phyloP scores from a whole-genome alignment of 2,329 filamentous ascomycete genomes.

The Penicillium fuscoglaucum region DNA sequence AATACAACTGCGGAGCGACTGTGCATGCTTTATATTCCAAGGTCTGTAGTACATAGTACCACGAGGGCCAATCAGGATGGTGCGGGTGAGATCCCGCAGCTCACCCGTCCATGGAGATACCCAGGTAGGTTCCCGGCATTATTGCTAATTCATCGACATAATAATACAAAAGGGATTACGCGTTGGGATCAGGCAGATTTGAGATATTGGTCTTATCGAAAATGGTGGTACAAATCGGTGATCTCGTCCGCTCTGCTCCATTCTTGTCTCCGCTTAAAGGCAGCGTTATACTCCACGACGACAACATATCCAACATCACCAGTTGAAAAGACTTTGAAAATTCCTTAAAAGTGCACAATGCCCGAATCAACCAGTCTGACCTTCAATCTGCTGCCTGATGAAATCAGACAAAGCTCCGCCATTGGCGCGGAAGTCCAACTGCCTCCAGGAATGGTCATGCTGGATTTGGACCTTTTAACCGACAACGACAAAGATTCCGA shows the following conservation, averaged over 20 bases:
- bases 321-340: not conserved
- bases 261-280: not conserved
- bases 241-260: not conserved
- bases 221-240: not conserved
- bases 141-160: not conserved
- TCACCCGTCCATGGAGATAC: not conserved
- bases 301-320: not conserved
- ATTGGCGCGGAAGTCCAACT: slow-evolving; percentile 11
- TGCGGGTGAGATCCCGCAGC: not conserved
- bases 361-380: slow-evolving; percentile 3
- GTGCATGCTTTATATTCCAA: too few species aligned
- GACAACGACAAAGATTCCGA: slow-evolving; percentile 9
- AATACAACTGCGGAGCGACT: too few species aligned
- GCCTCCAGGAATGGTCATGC: slow-evolving; percentile 5
- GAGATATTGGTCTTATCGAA: not conserved
- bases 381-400: slow-evolving; percentile 1
- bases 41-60: too few species aligned
- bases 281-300: not conserved
- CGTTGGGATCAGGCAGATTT: not conserved
- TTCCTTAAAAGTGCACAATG: not conserved
- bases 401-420: slow-evolving; percentile 7
- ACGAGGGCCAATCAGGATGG: too few species aligned
- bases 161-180: not conserved
- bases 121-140: not conserved
- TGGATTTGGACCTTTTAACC: slow-evolving; percentile 1